These are phyloP conservation scores for Rhodotorula toruloides DNA, from an alignment of 768 basidiomycete genomes.

Conservation along the genomic window DNA sequence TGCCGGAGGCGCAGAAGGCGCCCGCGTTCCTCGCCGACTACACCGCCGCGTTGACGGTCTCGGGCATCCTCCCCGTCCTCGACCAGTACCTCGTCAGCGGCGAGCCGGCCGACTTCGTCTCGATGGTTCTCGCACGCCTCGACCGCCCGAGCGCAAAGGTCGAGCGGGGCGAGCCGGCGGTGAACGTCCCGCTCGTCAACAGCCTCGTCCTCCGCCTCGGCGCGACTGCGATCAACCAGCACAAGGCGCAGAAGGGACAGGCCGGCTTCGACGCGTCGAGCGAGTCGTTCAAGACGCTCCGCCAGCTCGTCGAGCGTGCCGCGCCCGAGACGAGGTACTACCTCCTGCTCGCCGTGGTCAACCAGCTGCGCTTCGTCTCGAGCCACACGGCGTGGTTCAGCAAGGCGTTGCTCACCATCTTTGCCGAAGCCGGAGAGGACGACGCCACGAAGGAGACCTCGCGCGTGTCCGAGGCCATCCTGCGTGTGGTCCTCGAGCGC, in stretches of 20 bases:
- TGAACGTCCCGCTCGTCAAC: slow-evolving; percentile 82
- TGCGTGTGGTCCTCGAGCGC: slow-evolving; percentile 70
- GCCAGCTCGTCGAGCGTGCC: slow-evolving; percentile 73
- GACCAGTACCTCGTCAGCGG: slow-evolving; percentile 72
- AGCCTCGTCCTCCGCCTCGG: slow-evolving; percentile 93
- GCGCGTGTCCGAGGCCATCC: slow-evolving; percentile 45
- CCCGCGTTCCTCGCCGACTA: slow-evolving; percentile 90
- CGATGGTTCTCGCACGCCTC: slow-evolving; percentile 73
- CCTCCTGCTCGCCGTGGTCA: not conserved
- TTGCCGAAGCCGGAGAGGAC: not conserved
- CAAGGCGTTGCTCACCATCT: not conserved
- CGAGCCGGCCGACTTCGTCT: slow-evolving; percentile 47
- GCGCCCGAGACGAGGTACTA: slow-evolving; percentile 70
- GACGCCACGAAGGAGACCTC: slow-evolving; percentile 1
- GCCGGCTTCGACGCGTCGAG: slow-evolving; percentile 74
- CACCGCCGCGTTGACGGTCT: slow-evolving; percentile 66
- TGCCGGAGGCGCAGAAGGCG: slow-evolving; percentile 86
- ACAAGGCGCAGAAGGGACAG: slow-evolving; percentile 75
- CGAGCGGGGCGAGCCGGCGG: slow-evolving; percentile 48
- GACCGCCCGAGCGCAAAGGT: slow-evolving; percentile 47
- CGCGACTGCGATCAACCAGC: slow-evolving; percentile 83
- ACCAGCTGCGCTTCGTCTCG: not conserved
- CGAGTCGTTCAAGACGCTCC: slow-evolving; percentile 76
- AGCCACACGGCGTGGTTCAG: not conserved
- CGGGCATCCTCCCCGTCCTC: slow-evolving; percentile 70